These are phyloP conservation scores for Fusarium protoensiforme DNA, from an alignment of 2,329 filamentous ascomycete genomes.

Conservation along the genomic window DNA sequence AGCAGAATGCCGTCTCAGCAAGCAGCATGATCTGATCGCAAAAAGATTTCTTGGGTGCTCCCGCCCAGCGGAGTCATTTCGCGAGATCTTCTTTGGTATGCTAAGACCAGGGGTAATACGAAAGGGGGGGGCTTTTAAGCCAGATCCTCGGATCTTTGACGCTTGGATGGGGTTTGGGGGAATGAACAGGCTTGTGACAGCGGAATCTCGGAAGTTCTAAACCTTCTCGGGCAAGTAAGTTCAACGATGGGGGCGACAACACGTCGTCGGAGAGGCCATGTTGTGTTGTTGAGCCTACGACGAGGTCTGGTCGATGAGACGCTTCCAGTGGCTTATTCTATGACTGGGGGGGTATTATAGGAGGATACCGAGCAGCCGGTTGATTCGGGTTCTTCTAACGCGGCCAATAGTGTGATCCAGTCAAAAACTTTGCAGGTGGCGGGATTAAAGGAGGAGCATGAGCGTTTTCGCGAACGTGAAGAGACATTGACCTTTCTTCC, in stretches of 20 bases:
- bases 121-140: not conserved
- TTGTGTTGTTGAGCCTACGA: not conserved
- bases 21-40: not conserved
- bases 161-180: not conserved
- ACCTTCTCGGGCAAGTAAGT: not conserved
- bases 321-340: not conserved
- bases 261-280: not conserved
- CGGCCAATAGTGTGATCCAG: not conserved
- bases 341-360: not conserved
- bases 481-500: not conserved
- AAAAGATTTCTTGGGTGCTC: not conserved
- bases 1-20: not conserved
- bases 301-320: not conserved
- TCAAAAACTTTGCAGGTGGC: not conserved
- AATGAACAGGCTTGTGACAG: not conserved
- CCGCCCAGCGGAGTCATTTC: not conserved
- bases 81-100: not conserved
- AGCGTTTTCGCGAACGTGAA: not conserved
- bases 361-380: not conserved
- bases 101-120: not conserved
- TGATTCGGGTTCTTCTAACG: not conserved
- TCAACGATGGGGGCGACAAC: not conserved
- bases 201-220: not conserved
- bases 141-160: not conserved
- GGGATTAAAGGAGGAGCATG: not conserved